Evolutionary conservation across 1,284 basidiomycete genomes (phyloP).

Genomic region (Laetiporus sulphureus): DNA sequence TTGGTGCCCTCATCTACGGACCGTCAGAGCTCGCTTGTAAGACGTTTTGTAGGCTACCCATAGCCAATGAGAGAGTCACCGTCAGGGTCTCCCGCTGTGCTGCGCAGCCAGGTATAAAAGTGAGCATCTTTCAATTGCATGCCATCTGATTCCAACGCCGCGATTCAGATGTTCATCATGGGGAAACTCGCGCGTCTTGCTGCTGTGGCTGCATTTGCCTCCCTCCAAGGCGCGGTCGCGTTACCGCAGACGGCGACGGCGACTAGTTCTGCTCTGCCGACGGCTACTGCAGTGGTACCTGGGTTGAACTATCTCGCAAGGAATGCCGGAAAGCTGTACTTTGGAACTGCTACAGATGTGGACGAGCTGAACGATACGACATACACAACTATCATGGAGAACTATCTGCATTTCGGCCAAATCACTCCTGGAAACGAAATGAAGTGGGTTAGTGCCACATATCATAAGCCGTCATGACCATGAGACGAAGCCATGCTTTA

Average conservation of each 20-base stretch:
- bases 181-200: too few species aligned
- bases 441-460: conserved; percentile 41
- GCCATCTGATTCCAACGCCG: too few species aligned
- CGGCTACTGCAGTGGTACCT: conserved; percentile 16
- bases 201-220: too few species aligned
- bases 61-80: too few species aligned
- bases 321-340: conserved; percentile 47
- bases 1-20: too few species aligned
- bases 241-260: conserved; percentile 4
- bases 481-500: background rate
- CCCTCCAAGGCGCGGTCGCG: too few species aligned
- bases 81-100: too few species aligned
- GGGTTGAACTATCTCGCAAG: conserved; percentile 35
- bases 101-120: too few species aligned
- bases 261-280: conserved; percentile 3
- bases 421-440: conserved; percentile 49
- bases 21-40: too few species aligned
- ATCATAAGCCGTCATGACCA: background rate
- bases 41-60: too few species aligned
- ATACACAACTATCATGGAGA: conserved; percentile 36
- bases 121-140: too few species aligned
- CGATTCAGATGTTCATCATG: too few species aligned
- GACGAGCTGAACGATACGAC: conserved; percentile 39
- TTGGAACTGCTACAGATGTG: conserved; percentile 57
- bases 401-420: conserved; percentile 40